Conservation (phyloP, 176 grass and related monocot genomes). For the Carex scoparia region DNA sequence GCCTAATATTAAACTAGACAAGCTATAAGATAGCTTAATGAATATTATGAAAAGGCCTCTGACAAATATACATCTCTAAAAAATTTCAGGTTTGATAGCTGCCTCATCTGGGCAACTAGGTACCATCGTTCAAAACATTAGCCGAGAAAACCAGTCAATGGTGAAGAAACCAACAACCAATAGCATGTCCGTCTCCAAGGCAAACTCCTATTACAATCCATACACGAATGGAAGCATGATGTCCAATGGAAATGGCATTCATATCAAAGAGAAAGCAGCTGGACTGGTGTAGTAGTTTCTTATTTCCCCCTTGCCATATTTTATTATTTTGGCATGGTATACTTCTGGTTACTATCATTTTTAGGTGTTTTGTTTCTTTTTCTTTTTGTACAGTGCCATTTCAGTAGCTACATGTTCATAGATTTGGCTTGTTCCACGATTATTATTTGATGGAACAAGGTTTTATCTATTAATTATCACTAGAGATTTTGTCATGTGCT, state of each 20-base stretch:
- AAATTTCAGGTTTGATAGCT: constrained; percentile 32
- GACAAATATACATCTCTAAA: not conserved
- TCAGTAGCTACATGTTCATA: not conserved
- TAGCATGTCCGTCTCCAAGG: constrained; percentile 16
- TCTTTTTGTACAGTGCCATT: not conserved
- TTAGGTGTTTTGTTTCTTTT: not conserved
- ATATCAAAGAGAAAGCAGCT: constrained; percentile 20
- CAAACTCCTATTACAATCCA: constrained; percentile 3
- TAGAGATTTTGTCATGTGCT: constrained; percentile 8
- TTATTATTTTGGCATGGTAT: not conserved
- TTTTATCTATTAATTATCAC: not conserved
- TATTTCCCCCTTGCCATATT: not conserved
- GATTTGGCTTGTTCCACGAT: constrained; percentile 4
- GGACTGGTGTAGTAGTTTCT: not conserved
- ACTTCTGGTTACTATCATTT: not conserved
- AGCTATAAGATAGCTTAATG: not conserved
- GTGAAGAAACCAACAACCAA: not conserved
- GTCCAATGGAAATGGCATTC: constrained; percentile 20
- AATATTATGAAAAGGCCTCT: not conserved
- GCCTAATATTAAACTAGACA: not conserved
- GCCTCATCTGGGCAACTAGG: constrained; percentile 39
- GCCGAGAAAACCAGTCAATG: not conserved
- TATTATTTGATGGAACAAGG: constrained; percentile 19
- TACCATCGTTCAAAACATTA: constrained; percentile 21
- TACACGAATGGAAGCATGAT: constrained; percentile 12